Conservation (phyloP, 306 rosid genomes). For the Carpinus fangiana region DNA sequence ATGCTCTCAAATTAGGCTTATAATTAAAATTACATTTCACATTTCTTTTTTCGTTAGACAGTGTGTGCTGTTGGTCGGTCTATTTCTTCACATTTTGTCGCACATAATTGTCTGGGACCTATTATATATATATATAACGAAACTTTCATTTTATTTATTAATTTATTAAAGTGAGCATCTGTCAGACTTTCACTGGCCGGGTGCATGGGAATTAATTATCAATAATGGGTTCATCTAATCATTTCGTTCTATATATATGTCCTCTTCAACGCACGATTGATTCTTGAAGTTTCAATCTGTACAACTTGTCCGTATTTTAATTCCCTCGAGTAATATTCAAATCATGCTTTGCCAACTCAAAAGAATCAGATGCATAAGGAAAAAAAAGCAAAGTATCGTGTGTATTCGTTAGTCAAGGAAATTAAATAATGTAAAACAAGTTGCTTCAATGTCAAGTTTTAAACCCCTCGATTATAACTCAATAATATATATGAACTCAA, state of each 20-base stretch:
- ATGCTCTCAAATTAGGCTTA: background rate
- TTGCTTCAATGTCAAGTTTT: too few relatives aligned
- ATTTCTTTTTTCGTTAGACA: constrained; percentile 4
- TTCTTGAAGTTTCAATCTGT: background rate
- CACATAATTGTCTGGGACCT: background rate
- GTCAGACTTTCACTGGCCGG: background rate
- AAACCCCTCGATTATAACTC: too few relatives aligned
- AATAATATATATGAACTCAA: too few relatives aligned
- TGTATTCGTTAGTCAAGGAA: background rate
- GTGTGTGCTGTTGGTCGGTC: too few relatives aligned
- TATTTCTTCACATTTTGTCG: background rate
- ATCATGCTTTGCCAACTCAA: background rate
- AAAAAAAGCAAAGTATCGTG: background rate
- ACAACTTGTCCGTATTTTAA: background rate
- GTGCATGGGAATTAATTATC: too few relatives aligned
- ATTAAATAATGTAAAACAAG: too few relatives aligned
- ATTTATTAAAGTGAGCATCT: background rate
- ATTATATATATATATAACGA: background rate
- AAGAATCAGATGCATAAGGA: background rate
- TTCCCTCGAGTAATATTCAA: background rate
- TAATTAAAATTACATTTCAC: constrained; percentile 6
- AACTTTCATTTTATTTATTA: too few relatives aligned
- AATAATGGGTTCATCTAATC: too few relatives aligned
- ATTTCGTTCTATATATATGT: too few relatives aligned
- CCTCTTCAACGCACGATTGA: background rate